phyloP scores from a whole-genome alignment of 192 early-diverging fungal species.

The Phlyctochytrium bullatum region DNA sequence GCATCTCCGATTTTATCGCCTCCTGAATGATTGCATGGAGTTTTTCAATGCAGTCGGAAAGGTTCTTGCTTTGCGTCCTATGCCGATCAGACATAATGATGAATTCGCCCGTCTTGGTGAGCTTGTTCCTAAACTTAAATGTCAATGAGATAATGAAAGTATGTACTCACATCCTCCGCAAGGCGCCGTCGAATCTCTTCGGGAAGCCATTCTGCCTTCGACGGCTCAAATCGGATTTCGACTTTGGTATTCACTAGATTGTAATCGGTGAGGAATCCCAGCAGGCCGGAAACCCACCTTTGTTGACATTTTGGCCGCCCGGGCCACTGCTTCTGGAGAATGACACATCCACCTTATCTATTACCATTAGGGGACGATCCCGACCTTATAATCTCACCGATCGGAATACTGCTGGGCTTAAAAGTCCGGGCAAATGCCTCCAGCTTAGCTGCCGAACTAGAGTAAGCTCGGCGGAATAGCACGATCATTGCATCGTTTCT shows the following conservation, averaged over 20 bases:
- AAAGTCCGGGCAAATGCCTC: too few species aligned
- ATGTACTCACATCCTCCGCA: not conserved
- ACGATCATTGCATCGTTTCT: too few species aligned
- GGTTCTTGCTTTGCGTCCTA: conserved; percentile 29
- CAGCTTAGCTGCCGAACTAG: too few species aligned
- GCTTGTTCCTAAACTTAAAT: too few species aligned
- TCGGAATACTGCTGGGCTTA: too few species aligned
- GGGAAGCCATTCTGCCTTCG: conserved; percentile 26
- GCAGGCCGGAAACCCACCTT: conserved; percentile 4
- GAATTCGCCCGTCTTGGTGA: conserved; percentile 29
- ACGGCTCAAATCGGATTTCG: conserved; percentile 27
- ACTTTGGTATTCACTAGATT: conserved; percentile 31
- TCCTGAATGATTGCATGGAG: conserved; percentile 12
- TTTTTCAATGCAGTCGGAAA: conserved; percentile 21
- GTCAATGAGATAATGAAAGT: too few species aligned
- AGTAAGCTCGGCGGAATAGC: too few species aligned
- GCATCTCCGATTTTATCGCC: conserved; percentile 15
- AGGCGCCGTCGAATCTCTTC: not conserved
- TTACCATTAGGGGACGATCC: too few species aligned
- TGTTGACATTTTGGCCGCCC: conserved; percentile 42
- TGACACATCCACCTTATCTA: not conserved
- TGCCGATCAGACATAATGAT: conserved; percentile 26
- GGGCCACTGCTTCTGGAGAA: conserved; percentile 17
- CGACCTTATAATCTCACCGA: too few species aligned
- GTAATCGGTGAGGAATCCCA: not conserved